Evolutionary conservation across 2,329 filamentous ascomycete species (phyloP).

Genomic region (Pseudocercospora fuligena): DNA sequence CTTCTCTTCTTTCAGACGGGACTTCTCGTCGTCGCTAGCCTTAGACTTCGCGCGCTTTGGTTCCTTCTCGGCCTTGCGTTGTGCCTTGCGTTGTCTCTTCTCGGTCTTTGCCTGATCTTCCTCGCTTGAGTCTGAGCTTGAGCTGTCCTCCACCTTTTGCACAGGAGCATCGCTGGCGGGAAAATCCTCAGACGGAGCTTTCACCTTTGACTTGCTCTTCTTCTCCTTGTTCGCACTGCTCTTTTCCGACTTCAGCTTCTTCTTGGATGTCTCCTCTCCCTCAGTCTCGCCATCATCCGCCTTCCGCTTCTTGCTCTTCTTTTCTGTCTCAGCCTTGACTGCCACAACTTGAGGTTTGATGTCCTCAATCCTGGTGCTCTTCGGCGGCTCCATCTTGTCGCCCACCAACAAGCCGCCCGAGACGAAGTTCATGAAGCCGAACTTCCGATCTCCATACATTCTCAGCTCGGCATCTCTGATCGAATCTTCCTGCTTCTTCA

Average conservation of each 20-base stretch:
- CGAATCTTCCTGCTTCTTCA: constrained; percentile 67
- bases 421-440: constrained; percentile 83
- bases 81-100: constrained; percentile 44
- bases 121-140: constrained; percentile 25
- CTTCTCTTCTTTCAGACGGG: constrained; percentile 52
- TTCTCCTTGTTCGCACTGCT: constrained; percentile 35
- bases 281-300: constrained; percentile 16
- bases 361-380: constrained; percentile 28
- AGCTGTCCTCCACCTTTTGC: constrained; percentile 6
- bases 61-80: constrained; percentile 25
- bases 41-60: constrained; percentile 25
- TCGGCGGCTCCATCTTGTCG: constrained; percentile 55
- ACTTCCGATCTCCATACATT: constrained; percentile 74
- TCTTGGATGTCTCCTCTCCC: constrained; percentile 33
- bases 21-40: constrained; percentile 35
- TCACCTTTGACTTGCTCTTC: constrained; percentile 31
- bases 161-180: constrained; percentile 7
- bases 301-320: constrained; percentile 46
- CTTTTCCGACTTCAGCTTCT: constrained; percentile 16
- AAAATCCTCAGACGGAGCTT: background rate
- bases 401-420: constrained; percentile 75
- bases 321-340: constrained; percentile 49
- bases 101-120: constrained; percentile 46
- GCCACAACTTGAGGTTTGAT: constrained; percentile 52
- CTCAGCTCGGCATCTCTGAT: constrained; percentile 73